Conservation (phyloP, 2,329 filamentous ascomycete genomes). For the Exophiala bonariae region DNA sequence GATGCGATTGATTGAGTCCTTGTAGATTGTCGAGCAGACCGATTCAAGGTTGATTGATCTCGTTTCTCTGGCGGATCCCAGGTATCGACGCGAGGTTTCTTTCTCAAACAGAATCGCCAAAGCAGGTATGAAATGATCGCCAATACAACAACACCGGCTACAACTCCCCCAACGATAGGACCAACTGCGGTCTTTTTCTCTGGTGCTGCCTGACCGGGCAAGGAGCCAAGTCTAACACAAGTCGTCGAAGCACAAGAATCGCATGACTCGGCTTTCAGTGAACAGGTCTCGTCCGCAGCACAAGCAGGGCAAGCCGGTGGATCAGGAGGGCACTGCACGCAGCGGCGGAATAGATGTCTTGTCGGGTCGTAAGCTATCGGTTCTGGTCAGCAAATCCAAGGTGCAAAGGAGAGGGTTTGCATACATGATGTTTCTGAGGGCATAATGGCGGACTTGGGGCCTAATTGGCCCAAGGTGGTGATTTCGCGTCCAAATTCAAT, state of each 20-base stretch:
- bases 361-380: conserved; percentile 29
- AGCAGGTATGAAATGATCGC: conserved; percentile 75
- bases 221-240: conserved; percentile 51
- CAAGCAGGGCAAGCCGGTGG: conserved; percentile 64
- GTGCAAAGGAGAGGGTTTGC: neutral
- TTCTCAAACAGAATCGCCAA: conserved; percentile 83
- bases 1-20: conserved; percentile 92
- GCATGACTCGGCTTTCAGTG: conserved; percentile 61
- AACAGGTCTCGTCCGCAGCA: conserved; percentile 55
- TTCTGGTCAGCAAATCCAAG: neutral
- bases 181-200: conserved; percentile 52
- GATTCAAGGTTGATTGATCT: conserved; percentile 57
- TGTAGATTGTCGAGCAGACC: conserved; percentile 70
- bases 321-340: conserved; percentile 55
- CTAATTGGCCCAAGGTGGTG: no score
- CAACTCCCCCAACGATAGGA: conserved; percentile 86
- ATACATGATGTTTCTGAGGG: conserved; percentile 7
- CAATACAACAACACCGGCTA: conserved; percentile 78
- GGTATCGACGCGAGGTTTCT: conserved; percentile 59
- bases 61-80: conserved; percentile 56
- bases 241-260: conserved; percentile 57
- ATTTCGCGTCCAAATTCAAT: no score
- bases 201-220: conserved; percentile 35
- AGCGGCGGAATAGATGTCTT: conserved; percentile 55
- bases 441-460: conserved; percentile 6